Conservation (phyloP, 495 filamentous ascomycete species). For the Pyrenula massariospora region DNA sequence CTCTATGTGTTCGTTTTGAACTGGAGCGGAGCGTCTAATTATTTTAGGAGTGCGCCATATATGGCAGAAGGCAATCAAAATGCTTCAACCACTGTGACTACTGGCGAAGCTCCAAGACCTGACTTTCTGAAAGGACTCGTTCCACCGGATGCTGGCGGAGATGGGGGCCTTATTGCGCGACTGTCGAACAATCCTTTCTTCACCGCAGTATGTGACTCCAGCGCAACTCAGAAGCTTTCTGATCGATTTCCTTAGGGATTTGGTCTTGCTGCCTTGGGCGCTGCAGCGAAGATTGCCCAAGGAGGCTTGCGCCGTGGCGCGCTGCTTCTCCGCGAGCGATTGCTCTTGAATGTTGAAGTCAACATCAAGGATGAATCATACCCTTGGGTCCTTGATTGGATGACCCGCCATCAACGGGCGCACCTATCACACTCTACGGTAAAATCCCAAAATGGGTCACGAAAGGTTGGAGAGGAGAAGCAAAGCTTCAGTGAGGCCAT, state of each 20-base stretch:
- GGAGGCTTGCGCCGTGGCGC: slow-evolving; percentile 57
- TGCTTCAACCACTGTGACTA: neutral
- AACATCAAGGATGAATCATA: slow-evolving; percentile 87
- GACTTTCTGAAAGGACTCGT: neutral
- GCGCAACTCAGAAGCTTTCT: neutral
- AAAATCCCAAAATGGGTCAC: neutral
- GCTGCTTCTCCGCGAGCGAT: slow-evolving; percentile 61
- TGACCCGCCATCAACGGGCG: slow-evolving; percentile 65
- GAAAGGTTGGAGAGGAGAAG: slow-evolving; percentile 7
- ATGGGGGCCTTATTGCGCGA: slow-evolving; percentile 37
- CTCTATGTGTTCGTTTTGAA: too few relatives aligned
- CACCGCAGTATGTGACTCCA: slow-evolving; percentile 38
- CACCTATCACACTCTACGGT: slow-evolving; percentile 31
- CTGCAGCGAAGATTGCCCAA: slow-evolving; percentile 63
- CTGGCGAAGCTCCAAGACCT: neutral
- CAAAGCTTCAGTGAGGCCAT: slow-evolving; percentile 22
- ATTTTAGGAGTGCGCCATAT: neutral
- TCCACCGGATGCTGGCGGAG: slow-evolving; percentile 13
- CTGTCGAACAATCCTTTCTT: slow-evolving; percentile 58
- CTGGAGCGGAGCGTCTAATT: too few relatives aligned
- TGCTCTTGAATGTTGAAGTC: slow-evolving; percentile 93
- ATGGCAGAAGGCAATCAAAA: neutral
- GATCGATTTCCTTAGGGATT: slow-evolving; percentile 41
- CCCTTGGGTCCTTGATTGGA: slow-evolving; percentile 88
- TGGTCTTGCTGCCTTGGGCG: slow-evolving; percentile 79